Evolutionary conservation across 2,329 filamentous ascomycete genomes (phyloP), one percentile per base, ranked within the genome.

Genomic region (Arachnomyces sp.): DNA sequence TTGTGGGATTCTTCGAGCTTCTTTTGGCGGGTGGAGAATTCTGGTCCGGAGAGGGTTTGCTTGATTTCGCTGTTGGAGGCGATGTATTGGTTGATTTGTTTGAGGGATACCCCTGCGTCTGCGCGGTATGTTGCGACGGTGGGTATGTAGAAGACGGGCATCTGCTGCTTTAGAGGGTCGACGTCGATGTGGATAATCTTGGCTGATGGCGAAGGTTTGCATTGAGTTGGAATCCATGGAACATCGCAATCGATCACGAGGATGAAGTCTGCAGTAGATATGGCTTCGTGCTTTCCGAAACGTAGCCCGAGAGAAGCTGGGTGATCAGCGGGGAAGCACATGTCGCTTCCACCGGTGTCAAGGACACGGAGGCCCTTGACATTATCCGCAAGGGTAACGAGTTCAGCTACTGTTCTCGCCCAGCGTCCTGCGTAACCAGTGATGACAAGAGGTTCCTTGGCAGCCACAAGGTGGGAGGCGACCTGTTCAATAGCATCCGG

Each of bases 241-340:
- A 94, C 87, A 55, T 95, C 89, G 48, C 87, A 93, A 60, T 95
- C 84, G 16, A 94, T 57, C 2, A 94, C 81, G 1, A 95, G 50
- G 43, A 95, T 93, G 8, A 87, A 76, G 58, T 95, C 90, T 0
- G 89, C 86, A 0, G 77, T 77, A 43, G 72, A 74, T 56, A 94
- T 84, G 31, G 72, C 70, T 2, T 84, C 77, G 38, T 94, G 83
- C 2, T 76, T 71, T 2, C 86, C 86, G 51, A 81, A 93, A 32
- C 79, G 73, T 38, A 92, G 60, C 2, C 89, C 82, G 9, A 86
- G 57, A 66, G 76, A 85, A 1, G 65, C 77, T 1, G 64, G 60
- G 34, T 71, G 67, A 33, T 68, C 52, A 0, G 61, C 60, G 11
- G 67, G 67, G 48, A 71, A 71, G 48, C 65, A 70, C 68, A 75